phyloP scores from a whole-genome alignment of 305 asterid genomes.

The Fraxinus velutina region DNA sequence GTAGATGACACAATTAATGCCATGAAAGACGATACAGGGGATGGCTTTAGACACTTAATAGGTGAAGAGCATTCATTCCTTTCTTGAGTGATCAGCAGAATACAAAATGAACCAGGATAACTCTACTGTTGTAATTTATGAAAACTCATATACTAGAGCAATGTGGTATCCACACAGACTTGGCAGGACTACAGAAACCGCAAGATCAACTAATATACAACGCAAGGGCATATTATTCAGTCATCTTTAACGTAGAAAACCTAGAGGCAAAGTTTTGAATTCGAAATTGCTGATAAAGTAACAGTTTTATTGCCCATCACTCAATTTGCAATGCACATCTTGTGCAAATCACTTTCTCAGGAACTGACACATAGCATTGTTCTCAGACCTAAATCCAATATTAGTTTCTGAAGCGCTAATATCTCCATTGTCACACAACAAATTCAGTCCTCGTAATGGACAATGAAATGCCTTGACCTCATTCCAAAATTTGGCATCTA shows the following conservation, averaged over 20 bases:
- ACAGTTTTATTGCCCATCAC: not conserved
- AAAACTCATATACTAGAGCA: not conserved
- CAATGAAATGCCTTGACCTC: not conserved
- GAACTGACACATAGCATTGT: not conserved
- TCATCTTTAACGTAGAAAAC: not conserved
- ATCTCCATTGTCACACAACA: not conserved
- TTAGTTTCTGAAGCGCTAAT: not conserved
- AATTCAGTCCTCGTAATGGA: not conserved
- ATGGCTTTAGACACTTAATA: not conserved
- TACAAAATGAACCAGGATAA: not conserved
- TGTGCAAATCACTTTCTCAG: not conserved
- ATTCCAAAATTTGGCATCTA: not conserved
- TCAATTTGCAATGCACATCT: not conserved
- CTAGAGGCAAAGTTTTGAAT: not conserved
- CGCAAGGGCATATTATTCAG: not conserved
- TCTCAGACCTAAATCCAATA: not conserved
- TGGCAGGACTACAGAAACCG: not conserved
- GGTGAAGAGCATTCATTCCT: not conserved
- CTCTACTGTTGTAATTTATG: not conserved
- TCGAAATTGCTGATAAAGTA: not conserved
- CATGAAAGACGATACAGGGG: not conserved
- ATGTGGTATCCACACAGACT: not conserved
- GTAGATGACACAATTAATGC: not conserved
- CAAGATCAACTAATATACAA: not conserved
- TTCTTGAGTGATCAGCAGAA: not conserved